Evolutionary conservation across 805 yeast genomes (phyloP).

Genomic region (Candida succiphila): DNA sequence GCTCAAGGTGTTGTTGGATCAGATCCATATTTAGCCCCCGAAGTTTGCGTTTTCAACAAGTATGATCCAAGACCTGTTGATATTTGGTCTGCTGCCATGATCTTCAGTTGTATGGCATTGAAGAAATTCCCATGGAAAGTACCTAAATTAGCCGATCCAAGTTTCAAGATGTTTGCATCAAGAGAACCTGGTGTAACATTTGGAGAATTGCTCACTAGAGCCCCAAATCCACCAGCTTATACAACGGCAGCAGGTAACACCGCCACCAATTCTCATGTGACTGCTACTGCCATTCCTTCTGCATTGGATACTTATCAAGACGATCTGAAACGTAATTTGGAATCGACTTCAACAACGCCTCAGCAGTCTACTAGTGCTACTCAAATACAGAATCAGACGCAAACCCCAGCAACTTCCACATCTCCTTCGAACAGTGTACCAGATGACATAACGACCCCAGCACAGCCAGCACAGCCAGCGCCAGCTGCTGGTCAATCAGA

Average conservation of each 20-base stretch:
- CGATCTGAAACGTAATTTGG: conserved; percentile 6
- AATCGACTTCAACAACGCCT: not conserved
- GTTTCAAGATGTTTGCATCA: conserved; percentile 75
- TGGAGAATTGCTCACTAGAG: conserved; percentile 46
- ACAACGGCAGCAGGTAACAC: conserved; percentile 5
- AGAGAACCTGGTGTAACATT: conserved; percentile 61
- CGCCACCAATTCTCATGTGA: conserved; percentile 1
- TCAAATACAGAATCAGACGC: no score
- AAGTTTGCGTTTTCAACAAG: conserved; percentile 70
- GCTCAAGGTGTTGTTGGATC: conserved; percentile 83
- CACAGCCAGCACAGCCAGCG: conserved; percentile 5
- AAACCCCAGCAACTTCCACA: conserved; percentile 6
- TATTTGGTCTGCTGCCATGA: conserved; percentile 87
- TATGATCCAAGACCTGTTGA: conserved; percentile 93
- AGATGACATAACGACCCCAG: conserved; percentile 12
- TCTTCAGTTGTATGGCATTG: conserved; percentile 85
- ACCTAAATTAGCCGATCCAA: conserved; percentile 71
- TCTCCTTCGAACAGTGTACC: conserved; percentile 1
- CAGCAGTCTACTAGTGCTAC: no score
- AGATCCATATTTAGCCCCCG: conserved; percentile 89
- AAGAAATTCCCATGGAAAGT: conserved; percentile 94
- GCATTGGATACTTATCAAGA: conserved; percentile 4
- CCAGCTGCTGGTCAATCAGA: conserved; percentile 18
- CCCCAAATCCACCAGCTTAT: conserved; percentile 38
- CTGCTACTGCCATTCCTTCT: conserved; percentile 4